Conservation (phyloP, 2,329 filamentous ascomycete species). For the Colletotrichum sidae region DNA sequence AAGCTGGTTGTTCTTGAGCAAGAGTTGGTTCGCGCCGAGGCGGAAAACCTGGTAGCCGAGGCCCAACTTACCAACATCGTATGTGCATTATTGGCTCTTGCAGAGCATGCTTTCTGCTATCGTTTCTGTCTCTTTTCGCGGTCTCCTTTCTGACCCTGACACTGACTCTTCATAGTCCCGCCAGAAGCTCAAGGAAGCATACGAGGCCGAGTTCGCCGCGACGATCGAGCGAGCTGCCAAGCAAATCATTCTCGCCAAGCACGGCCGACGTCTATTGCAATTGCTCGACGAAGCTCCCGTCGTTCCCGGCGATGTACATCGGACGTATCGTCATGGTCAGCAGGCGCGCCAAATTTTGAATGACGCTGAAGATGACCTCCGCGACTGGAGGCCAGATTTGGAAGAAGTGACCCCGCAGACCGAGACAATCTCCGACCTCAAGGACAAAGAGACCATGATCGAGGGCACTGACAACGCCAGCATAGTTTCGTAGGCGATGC, state of each 20-base stretch:
- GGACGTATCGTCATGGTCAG: conserved; percentile 72
- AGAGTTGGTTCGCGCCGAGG: conserved; percentile 95
- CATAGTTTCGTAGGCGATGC: conserved; percentile 2
- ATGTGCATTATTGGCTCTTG: conserved; percentile 49
- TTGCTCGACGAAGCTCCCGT: conserved; percentile 91
- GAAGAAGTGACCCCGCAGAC: conserved; percentile 42
- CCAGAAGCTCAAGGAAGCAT: conserved; percentile 95
- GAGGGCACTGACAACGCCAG: conserved; percentile 23
- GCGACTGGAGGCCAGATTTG: conserved; percentile 72
- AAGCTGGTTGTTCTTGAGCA: conserved; percentile 90
- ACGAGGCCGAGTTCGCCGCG: conserved; percentile 86
- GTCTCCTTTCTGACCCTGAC: not conserved
- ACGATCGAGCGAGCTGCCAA: conserved; percentile 97
- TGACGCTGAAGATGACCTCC: conserved; percentile 90
- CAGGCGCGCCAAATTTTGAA: conserved; percentile 88
- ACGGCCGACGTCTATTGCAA: conserved; percentile 85
- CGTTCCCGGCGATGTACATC: conserved; percentile 83
- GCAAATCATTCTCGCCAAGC: conserved; percentile 92
- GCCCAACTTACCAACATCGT: conserved; percentile 96
- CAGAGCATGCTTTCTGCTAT: too few relatives aligned
- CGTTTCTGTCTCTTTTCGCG: not conserved
- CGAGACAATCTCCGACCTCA: conserved; percentile 11
- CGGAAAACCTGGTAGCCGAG: conserved; percentile 94
- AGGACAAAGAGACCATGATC: conserved; percentile 21
- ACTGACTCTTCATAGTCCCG: conserved; percentile 72